Evolutionary conservation across 1,284 basidiomycete genomes (phyloP).

Genomic region (Laetiporus sulphureus): DNA sequence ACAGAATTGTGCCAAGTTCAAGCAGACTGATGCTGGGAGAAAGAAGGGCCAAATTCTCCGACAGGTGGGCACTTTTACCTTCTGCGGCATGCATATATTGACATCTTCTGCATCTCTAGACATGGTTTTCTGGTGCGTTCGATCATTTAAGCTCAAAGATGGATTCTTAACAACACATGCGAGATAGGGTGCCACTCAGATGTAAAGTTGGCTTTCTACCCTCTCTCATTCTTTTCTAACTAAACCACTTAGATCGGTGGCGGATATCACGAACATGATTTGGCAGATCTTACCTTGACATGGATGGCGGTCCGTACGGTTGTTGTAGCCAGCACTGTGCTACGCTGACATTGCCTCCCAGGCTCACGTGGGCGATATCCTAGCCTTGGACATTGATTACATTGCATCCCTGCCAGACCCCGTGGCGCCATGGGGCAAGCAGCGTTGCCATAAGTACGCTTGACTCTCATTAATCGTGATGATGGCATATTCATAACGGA

Average conservation of each 20-base stretch:
- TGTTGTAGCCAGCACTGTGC: too few species aligned
- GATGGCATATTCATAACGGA: conserved; percentile 5
- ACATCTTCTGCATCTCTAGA: conserved; percentile 32
- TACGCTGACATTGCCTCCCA: conserved; percentile 18
- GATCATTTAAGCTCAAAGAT: conserved; percentile 10
- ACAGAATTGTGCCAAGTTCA: conserved; percentile 56
- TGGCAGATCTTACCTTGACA: conserved; percentile 55
- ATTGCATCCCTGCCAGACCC: conserved; percentile 43
- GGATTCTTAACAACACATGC: not conserved
- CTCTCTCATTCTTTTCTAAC: not conserved
- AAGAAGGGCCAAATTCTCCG: conserved; percentile 52
- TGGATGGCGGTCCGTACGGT: conserved; percentile 58
- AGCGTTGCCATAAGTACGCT: conserved; percentile 52
- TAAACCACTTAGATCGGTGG: conserved; percentile 50
- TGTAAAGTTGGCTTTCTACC: not conserved
- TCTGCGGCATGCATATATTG: too few species aligned
- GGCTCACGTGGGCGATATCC: conserved; percentile 48
- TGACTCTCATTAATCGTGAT: not conserved
- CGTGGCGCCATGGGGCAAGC: conserved; percentile 51
- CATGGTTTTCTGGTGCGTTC: conserved; percentile 58
- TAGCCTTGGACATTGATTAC: conserved; percentile 52
- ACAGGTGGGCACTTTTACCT: conserved; percentile 40
- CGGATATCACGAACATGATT: conserved; percentile 58
- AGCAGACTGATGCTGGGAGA: conserved; percentile 46
- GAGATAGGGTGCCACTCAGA: conserved; percentile 12